Evolutionary conservation across 2,329 filamentous ascomycete genomes (phyloP).

Genomic region (Aspergillus versicolor): DNA sequence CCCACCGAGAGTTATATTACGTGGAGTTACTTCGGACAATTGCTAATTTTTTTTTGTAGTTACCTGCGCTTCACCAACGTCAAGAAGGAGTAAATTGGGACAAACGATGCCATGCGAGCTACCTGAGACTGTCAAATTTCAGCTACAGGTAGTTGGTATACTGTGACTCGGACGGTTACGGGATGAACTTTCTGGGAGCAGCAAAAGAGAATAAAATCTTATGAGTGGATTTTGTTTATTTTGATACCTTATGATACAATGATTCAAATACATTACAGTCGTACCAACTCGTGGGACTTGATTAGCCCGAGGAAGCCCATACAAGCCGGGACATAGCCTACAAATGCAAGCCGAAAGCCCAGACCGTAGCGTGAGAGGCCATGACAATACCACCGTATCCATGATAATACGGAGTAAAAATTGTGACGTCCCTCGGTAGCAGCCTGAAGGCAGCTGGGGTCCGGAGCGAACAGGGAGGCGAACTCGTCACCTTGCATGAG

Average conservation of each 20-base stretch:
- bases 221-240: constrained; percentile 5
- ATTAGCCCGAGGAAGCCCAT: background rate
- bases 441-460: background rate
- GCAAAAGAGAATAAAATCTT: constrained; percentile 6
- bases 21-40: background rate
- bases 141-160: background rate
- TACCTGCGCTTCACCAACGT: constrained; percentile 40
- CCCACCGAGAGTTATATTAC: background rate
- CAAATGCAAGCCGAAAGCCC: background rate
- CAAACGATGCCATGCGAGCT: background rate
- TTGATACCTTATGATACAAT: constrained; percentile 14
- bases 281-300: background rate
- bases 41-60: constrained; percentile 19
- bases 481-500: constrained; percentile 10
- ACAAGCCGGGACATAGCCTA: background rate
- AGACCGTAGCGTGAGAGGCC: background rate
- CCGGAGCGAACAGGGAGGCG: background rate
- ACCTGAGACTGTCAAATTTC: background rate
- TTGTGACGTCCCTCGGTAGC: background rate
- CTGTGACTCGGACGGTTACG: constrained; percentile 1
- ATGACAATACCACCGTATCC: background rate
- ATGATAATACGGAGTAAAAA: background rate
- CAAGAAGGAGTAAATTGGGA: constrained; percentile 30
- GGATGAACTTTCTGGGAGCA: constrained; percentile 6
- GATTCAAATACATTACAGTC: background rate